Base-by-base conservation (phyloP, 371 early-diverging fungal genomes). In the Syncephalis fuscata region DNA sequence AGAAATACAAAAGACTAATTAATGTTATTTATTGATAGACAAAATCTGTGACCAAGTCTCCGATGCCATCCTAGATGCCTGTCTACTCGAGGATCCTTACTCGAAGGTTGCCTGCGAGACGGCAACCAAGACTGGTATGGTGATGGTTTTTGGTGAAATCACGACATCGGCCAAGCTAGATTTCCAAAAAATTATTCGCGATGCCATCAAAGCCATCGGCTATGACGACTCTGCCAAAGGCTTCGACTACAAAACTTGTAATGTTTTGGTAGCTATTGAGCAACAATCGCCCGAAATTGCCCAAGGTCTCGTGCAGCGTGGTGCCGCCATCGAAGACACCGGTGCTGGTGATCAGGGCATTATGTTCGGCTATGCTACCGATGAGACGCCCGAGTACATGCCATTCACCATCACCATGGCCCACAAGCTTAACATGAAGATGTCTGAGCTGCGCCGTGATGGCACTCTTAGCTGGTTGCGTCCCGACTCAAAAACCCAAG, bases 91-190 rank as follows among this genome's bases (percentile, higher is more conserved):
- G 66, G 99, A 99, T 72, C 85, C 84, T 46, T 74, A 89, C 71
- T 91, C 96, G 70, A 91, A 93, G 79, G 98, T 98, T 63, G 99
- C 98, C 57, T 92, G 96, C 66, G 99, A 99, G 74, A 94, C 97
- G 48, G 95, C 97, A 49, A 80, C 97, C 74, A 98, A 95, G 82
- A 94, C 97, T 54, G 95, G 96, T 66, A 89, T 98, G 92, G 83
- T 99, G 72, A 92, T 98, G 92, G 91, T 99, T 39, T 89, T 95
- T 62, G 99, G 99, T 68, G 99, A 99, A 75, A 95, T 99, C 74
- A 90, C 93, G 63, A 95, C 96, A 77, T 88, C 86, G 76, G 97
- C 97, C 55, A 65, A 63, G 51, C 70, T 97, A 48, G 95, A 99
- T 74, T 94, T 88, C 82, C 97, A 96, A 74, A 87, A 89, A 80